Percentiles rank a stretch among this genome's conserved stretches.
phyloP scores from a whole-genome alignment of 1,284 basidiomycete genomes.

The Naganishia liquefaciens region DNA sequence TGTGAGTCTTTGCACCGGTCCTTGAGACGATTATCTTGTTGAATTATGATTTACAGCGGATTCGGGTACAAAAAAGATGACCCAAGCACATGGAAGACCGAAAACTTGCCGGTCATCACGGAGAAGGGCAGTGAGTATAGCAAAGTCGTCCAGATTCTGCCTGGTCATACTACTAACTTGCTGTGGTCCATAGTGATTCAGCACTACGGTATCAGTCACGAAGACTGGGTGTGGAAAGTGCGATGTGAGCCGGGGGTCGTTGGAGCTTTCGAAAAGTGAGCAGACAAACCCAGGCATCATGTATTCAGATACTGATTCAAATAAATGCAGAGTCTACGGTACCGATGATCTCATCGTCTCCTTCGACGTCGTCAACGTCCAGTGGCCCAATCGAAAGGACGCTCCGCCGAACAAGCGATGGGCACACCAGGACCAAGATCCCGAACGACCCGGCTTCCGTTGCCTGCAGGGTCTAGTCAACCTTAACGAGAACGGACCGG shows the following conservation, averaged over 20 bases:
- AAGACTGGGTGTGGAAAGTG: conserved; percentile 53
- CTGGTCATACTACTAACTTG: too few species aligned
- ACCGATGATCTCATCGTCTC: conserved; percentile 52
- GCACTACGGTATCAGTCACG: conserved; percentile 46
- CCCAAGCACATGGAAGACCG: conserved; percentile 47
- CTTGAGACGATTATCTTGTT: neutral
- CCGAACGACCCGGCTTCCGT: conserved; percentile 16
- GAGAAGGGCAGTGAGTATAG: conserved; percentile 33
- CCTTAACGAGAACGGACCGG: conserved; percentile 48
- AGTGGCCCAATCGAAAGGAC: conserved; percentile 33
- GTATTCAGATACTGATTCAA: too few species aligned
- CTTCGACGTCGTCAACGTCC: conserved; percentile 39
- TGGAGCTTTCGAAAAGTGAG: conserved; percentile 44
- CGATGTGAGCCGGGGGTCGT: conserved; percentile 47
- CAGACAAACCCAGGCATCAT: too few species aligned
- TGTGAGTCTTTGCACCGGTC: conserved; percentile 27
- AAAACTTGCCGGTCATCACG: conserved; percentile 47
- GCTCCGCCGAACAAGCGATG: conserved; percentile 42
- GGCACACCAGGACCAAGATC: conserved; percentile 51
- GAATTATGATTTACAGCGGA: conserved; percentile 12
- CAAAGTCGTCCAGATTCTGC: too few species aligned
- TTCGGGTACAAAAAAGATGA: conserved; percentile 52
- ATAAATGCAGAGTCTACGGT: conserved; percentile 43
- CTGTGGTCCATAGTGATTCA: conserved; percentile 27
- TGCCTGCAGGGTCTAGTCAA: conserved; percentile 43